phyloP scores from a whole-genome alignment of 352 stramenopile genomes.

The Pythium guiyangense region DNA sequence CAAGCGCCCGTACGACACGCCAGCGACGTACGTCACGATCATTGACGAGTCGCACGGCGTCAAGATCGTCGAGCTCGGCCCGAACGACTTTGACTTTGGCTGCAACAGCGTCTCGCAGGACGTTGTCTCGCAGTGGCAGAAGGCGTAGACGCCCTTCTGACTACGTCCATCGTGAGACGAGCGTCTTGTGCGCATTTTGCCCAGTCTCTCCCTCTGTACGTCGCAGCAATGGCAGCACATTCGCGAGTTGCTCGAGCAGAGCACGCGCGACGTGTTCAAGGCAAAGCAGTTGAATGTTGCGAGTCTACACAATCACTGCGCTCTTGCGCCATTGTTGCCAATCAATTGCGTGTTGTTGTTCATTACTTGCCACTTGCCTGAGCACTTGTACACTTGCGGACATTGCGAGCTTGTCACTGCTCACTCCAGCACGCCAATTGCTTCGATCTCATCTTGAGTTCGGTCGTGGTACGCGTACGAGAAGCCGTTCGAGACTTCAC shows the following conservation, averaged over 20 bases:
- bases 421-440: slow-evolving; percentile 9
- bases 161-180: too few species aligned
- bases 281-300: too few species aligned
- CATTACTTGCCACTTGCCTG: too few species aligned
- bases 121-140: slow-evolving; percentile 54
- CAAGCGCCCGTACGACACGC: slow-evolving; percentile 37
- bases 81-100: slow-evolving; percentile 63
- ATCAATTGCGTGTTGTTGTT: too few species aligned
- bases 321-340: too few species aligned
- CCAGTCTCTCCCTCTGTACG: too few species aligned
- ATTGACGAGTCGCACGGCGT: slow-evolving; percentile 62
- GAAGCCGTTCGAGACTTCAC: slow-evolving; percentile 53
- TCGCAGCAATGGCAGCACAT: too few species aligned
- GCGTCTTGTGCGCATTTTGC: too few species aligned
- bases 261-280: too few species aligned
- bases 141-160: slow-evolving; percentile 22
- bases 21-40: slow-evolving; percentile 66
- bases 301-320: too few species aligned
- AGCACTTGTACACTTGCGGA: too few species aligned
- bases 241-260: too few species aligned
- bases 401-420: not conserved
- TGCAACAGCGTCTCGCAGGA: slow-evolving; percentile 39
- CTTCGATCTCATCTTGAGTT: slow-evolving; percentile 6
- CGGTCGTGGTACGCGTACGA: slow-evolving; percentile 47
- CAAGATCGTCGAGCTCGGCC: slow-evolving; percentile 58